These are phyloP conservation scores for Metroxylon sagu DNA, from an alignment of 176 grass and related monocot genomes.

Conservation along the genomic window DNA sequence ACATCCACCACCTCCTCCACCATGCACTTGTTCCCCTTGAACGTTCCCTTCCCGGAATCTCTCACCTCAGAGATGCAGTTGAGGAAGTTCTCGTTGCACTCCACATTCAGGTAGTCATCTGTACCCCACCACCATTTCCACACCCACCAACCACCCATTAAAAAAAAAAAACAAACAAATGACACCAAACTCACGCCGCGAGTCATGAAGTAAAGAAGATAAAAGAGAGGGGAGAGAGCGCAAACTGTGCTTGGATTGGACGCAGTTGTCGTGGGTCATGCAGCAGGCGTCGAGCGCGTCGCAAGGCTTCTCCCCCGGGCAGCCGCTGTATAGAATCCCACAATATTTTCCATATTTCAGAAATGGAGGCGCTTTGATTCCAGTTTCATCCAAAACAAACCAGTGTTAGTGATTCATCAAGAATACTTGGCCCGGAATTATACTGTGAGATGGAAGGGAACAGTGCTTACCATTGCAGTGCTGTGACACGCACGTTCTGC, in stretches of 20 bases:
- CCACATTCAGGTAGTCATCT: constrained; percentile 89
- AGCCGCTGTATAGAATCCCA: constrained; percentile 88
- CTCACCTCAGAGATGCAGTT: constrained; percentile 54
- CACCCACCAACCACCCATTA: too few relatives aligned
- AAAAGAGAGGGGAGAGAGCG: not conserved
- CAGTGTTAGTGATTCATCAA: too few relatives aligned
- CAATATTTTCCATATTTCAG: constrained; percentile 94
- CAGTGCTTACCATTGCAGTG: constrained; percentile 58
- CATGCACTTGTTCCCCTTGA: constrained; percentile 77
- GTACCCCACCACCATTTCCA: not conserved
- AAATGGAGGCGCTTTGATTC: constrained; percentile 45
- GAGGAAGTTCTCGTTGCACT: constrained; percentile 62
- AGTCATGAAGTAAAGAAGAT: too few relatives aligned
- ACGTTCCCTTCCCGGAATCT: constrained; percentile 27
- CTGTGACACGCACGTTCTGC: constrained; percentile 77
- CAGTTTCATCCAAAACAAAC: constrained; percentile 2
- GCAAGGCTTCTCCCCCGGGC: constrained; percentile 83
- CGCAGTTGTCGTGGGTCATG: constrained; percentile 86
- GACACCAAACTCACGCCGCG: too few relatives aligned
- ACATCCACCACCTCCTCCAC: constrained; percentile 83
- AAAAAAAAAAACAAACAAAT: too few relatives aligned
- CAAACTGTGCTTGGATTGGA: constrained; percentile 58
- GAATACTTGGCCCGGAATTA: too few relatives aligned
- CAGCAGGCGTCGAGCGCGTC: constrained; percentile 90
- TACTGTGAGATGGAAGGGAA: not conserved